These are phyloP conservation scores for Saccharomyces hybrid DNA, from an alignment of 1,139 yeast species.

Conservation along the genomic window DNA sequence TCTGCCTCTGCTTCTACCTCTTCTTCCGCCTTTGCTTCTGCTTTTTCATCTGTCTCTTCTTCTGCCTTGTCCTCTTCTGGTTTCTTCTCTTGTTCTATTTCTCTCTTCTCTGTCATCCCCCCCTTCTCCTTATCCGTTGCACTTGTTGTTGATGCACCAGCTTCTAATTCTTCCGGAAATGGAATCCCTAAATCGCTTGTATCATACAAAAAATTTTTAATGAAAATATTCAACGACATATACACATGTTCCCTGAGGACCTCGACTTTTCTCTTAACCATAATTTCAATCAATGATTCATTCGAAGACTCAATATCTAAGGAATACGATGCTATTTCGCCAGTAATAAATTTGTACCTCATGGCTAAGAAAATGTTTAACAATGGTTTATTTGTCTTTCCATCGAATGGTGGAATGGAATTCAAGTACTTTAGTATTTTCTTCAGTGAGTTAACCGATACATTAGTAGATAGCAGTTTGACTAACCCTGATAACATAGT, in stretches of 20 bases:
- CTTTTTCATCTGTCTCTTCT: background rate
- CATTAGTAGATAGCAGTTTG: slow-evolving; percentile 61
- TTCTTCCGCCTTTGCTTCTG: background rate
- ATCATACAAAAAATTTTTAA: slow-evolving; percentile 14
- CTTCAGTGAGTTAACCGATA: slow-evolving; percentile 68
- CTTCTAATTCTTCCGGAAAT: slow-evolving; percentile 4
- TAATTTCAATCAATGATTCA: slow-evolving; percentile 46
- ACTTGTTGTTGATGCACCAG: background rate
- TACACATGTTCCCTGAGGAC: slow-evolving; percentile 58
- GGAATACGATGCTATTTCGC: slow-evolving; percentile 46
- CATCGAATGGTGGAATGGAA: slow-evolving; percentile 48
- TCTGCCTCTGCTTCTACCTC: background rate
- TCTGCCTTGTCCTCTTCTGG: background rate
- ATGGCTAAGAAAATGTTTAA: slow-evolving; percentile 44
- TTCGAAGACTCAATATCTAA: slow-evolving; percentile 38
- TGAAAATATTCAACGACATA: slow-evolving; percentile 25
- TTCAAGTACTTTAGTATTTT: slow-evolving; percentile 72
- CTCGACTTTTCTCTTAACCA: slow-evolving; percentile 72
- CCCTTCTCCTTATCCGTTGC: background rate
- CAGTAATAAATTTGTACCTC: slow-evolving; percentile 52
- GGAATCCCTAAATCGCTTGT: slow-evolving; percentile 15
- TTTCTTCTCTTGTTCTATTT: background rate
- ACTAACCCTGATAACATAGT: slow-evolving; percentile 63
- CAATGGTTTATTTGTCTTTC: slow-evolving; percentile 26
- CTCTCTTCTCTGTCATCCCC: slow-evolving; percentile 1